Conservation (phyloP, 768 basidiomycete species). For the Sarcodon sp. region DNA sequence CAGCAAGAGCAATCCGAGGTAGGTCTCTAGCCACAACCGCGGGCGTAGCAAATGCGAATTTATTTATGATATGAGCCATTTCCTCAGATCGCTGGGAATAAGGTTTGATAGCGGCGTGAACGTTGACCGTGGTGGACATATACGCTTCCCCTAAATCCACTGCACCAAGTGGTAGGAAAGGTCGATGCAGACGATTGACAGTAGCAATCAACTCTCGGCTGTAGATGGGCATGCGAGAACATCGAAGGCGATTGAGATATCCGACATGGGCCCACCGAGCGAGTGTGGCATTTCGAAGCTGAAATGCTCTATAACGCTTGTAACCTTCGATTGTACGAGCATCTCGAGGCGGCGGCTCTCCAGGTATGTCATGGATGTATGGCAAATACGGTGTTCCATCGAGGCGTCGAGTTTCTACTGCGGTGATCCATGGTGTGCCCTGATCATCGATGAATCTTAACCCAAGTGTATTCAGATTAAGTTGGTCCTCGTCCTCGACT, state of each 20-base stretch:
- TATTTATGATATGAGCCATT: conserved; percentile 40
- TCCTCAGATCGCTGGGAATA: conserved; percentile 44
- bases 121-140: conserved; percentile 26
- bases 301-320: conserved; percentile 32
- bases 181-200: conserved; percentile 23
- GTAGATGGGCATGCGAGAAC: conserved; percentile 26
- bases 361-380: conserved; percentile 37
- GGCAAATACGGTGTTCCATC: conserved; percentile 49
- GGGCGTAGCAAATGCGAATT: conserved; percentile 76
- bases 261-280: conserved; percentile 58
- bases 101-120: conserved; percentile 48
- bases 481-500: conserved; percentile 35
- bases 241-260: conserved; percentile 66
- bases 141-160: conserved; percentile 24
- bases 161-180: conserved; percentile 39
- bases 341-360: conserved; percentile 61
- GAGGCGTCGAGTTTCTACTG: conserved; percentile 38
- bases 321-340: conserved; percentile 63
- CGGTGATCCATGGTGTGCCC: conserved; percentile 36
- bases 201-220: conserved; percentile 23
- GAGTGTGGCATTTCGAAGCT: conserved; percentile 35
- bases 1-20: conserved; percentile 45
- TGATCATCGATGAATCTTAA: conserved; percentile 49
- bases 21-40: conserved; percentile 66
- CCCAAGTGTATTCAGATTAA: conserved; percentile 54